These are phyloP conservation scores for Pseudopithomyces chartarum DNA, from an alignment of 2,329 filamentous ascomycete species.

Conservation along the genomic window DNA sequence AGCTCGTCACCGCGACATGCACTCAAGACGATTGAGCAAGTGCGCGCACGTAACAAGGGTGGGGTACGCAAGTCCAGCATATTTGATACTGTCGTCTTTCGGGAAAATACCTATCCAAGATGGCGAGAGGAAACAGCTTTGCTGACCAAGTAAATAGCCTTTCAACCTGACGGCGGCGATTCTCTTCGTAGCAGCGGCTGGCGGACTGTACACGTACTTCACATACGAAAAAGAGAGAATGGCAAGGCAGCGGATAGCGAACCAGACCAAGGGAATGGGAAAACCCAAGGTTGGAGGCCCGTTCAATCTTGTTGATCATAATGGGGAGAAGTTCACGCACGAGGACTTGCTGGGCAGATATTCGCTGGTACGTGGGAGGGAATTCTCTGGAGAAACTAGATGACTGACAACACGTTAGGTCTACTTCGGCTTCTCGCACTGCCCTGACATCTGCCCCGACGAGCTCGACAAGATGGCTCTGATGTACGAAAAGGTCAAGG, in stretches of 20 bases:
- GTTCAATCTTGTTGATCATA: slow-evolving; percentile 81
- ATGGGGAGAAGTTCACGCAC: slow-evolving; percentile 77
- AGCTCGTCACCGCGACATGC: slow-evolving; percentile 31
- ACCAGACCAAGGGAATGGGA: slow-evolving; percentile 91
- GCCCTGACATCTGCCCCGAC: slow-evolving; percentile 97
- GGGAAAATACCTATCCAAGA: background rate
- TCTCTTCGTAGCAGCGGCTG: slow-evolving; percentile 81
- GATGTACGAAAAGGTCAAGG: slow-evolving; percentile 76
- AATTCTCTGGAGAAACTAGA: background rate
- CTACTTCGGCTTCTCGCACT: slow-evolving; percentile 98
- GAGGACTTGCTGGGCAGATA: slow-evolving; percentile 87
- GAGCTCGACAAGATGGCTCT: slow-evolving; percentile 99
- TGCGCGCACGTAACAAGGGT: slow-evolving; percentile 40
- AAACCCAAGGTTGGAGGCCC: slow-evolving; percentile 89
- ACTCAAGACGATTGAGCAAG: slow-evolving; percentile 45
- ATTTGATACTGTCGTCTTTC: background rate
- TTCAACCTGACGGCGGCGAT: slow-evolving; percentile 92
- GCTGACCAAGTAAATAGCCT: slow-evolving; percentile 60
- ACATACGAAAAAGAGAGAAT: slow-evolving; percentile 90
- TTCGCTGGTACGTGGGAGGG: slow-evolving; percentile 63
- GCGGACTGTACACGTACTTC: slow-evolving; percentile 84
- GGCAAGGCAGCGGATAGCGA: slow-evolving; percentile 84
- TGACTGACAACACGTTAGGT: slow-evolving; percentile 59
- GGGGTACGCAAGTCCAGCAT: slow-evolving; percentile 29
- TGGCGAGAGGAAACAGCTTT: background rate